phyloP scores from a whole-genome alignment of 1,284 basidiomycete species.

The Hortiboletus rubellus region DNA sequence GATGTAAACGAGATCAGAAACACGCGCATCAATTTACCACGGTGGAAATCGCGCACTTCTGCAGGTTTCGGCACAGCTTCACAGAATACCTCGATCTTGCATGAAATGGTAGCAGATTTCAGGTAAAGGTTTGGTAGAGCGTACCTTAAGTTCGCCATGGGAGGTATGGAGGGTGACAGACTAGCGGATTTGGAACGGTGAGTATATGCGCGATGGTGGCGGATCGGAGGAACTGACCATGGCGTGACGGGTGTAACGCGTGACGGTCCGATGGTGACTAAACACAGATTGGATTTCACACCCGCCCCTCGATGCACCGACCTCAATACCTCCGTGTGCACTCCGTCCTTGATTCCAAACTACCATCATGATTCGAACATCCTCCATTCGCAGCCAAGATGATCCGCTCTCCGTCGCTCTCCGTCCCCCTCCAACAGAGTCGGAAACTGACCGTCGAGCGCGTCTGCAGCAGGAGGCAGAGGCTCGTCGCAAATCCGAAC shows the following conservation, averaged over 20 bases:
- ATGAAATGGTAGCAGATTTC: background rate
- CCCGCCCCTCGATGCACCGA: too few species aligned
- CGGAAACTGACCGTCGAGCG: slow-evolving; percentile 56
- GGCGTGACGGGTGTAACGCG: slow-evolving; percentile 31
- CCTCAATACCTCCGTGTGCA: too few species aligned
- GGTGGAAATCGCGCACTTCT: slow-evolving; percentile 58
- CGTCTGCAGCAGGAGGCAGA: slow-evolving; percentile 67
- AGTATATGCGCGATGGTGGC: slow-evolving; percentile 22
- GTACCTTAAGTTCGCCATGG: slow-evolving; percentile 92
- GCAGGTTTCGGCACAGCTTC: slow-evolving; percentile 93
- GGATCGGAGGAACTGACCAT: slow-evolving; percentile 33
- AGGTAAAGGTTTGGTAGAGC: slow-evolving; percentile 8
- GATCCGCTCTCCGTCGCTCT: slow-evolving; percentile 72
- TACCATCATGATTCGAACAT: slow-evolving; percentile 54
- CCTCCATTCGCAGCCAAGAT: slow-evolving; percentile 68
- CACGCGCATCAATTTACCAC: background rate
- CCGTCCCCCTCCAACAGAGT: slow-evolving; percentile 65
- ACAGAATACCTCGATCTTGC: slow-evolving; percentile 94
- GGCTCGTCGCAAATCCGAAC: slow-evolving; percentile 70
- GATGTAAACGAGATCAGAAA: slow-evolving; percentile 4
- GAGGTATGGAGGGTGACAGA: slow-evolving; percentile 95
- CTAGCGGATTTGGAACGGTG: slow-evolving; percentile 41
- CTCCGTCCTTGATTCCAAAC: slow-evolving; percentile 30
- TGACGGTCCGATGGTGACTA: slow-evolving; percentile 13
- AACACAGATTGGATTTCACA: too few species aligned